phyloP scores from a whole-genome alignment of 169 alveolate genomes.

The Plasmodium gonderi region DNA sequence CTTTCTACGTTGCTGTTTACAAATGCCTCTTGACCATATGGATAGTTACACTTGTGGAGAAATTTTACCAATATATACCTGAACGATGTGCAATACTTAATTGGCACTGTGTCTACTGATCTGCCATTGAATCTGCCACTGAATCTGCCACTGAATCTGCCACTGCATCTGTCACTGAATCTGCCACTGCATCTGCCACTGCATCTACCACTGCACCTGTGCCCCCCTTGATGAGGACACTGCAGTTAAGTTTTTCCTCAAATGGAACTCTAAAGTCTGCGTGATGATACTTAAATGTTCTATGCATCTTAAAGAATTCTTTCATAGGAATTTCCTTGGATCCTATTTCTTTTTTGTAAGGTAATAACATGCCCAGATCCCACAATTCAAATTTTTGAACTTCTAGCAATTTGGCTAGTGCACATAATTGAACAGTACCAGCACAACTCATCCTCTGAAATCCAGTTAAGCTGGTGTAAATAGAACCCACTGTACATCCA shows the following conservation, averaged over 20 bases:
- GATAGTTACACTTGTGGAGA: no score
- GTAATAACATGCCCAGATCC: constrained; percentile 84
- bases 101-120: no score
- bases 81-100: no score
- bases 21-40: no score
- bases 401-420: constrained; percentile 79
- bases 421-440: constrained; percentile 82
- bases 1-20: no score
- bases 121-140: no score
- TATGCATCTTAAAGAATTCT: constrained; percentile 63
- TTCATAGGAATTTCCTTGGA: constrained; percentile 73
- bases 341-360: constrained; percentile 80
- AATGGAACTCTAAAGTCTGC: constrained; percentile 51
- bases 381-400: constrained; percentile 76
- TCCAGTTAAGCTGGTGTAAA: constrained; percentile 83
- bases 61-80: no score
- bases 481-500: constrained; percentile 81
- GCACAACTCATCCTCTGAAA: constrained; percentile 78
- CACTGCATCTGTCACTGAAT: no score
- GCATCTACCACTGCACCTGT: not conserved
- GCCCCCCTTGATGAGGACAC: constrained; percentile 35
- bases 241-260: constrained; percentile 44
- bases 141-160: no score
- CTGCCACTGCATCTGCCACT: not conserved
- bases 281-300: constrained; percentile 16